phyloP scores from a whole-genome alignment of 2,329 filamentous ascomycete genomes.

The Pseudohalonectria lignicola region DNA sequence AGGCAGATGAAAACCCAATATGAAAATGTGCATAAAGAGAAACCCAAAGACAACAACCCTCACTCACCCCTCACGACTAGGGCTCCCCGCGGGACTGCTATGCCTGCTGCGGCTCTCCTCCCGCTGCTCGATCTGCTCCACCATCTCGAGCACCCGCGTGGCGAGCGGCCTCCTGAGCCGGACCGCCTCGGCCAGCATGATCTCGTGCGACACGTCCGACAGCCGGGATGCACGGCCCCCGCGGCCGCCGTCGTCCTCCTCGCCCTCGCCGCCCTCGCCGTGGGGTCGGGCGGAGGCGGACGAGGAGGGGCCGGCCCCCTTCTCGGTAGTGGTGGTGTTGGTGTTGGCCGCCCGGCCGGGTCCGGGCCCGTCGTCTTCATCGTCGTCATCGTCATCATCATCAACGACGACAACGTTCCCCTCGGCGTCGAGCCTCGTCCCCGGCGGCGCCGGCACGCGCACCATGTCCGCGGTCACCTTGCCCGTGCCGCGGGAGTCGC shows the following conservation, averaged over 20 bases:
- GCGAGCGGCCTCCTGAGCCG: constrained; percentile 13
- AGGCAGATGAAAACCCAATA: neutral
- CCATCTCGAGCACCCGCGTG: constrained; percentile 42
- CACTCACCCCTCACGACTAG: no score
- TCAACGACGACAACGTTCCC: constrained; percentile 7
- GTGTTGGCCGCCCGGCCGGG: neutral
- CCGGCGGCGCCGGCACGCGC: neutral
- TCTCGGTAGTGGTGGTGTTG: neutral
- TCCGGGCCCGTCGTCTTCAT: constrained; percentile 9
- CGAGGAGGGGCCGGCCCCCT: neutral
- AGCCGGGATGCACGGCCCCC: constrained; percentile 4
- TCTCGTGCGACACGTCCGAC: constrained; percentile 2
- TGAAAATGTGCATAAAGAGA: neutral
- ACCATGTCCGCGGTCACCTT: neutral
- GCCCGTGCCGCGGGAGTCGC: neutral
- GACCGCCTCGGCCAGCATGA: constrained; percentile 33
- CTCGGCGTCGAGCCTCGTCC: constrained; percentile 26
- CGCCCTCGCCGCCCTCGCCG: neutral
- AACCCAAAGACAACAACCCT: no score
- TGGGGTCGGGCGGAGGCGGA: neutral
- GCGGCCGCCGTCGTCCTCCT: constrained; percentile 1
- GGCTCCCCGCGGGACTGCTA: constrained; percentile 21
- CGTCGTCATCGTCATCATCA: constrained; percentile 14
- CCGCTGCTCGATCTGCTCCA: constrained; percentile 38
- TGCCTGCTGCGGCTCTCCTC: constrained; percentile 17